Base-by-base conservation (phyloP, 495 filamentous ascomycete genomes). In the Aspergillus sparsus region DNA sequence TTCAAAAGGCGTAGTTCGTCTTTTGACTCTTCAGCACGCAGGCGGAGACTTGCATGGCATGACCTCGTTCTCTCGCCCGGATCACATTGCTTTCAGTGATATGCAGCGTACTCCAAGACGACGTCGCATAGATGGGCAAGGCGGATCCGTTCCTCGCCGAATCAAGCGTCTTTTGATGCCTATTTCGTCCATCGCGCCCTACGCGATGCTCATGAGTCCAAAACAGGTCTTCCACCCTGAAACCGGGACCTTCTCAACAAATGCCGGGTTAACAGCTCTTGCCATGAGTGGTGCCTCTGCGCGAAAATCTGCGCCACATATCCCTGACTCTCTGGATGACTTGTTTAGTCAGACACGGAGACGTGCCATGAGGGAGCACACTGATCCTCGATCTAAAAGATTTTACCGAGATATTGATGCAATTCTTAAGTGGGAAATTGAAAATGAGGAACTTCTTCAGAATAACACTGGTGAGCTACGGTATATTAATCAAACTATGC, bases 161-260 rank as follows among this genome's bases (percentile, higher is more conserved):
- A 61, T 67, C 62, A 63, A 61, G 53, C 68, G 66, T 1, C 46
- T 63, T 31, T 39, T 47, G 41, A 65, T 49, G 5, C 52, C 62
- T 13, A 62, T 77, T 8, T 70, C 71, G 15, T 52, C 58, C 34
- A 62, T 72, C 41, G 70, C 66, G 5, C 63, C 72, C 7, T 69
- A 73, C 66, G 65, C 72, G n/a, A 75, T 77, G 67, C 58, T 81
- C 41, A 82, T 82, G 75, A 73, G 79, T 55, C 75, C 81, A 7
- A 64, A 62, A 21, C 77, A 82, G 37, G 46, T 52, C 3, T 80
- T 81, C 62, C 68, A 82, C 53, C 16, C 65, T 2, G 45, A 52
- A 7, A 75, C 62, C 42, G 80, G 81, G 13, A 84, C 80, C 9
- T 84, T 82, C 60, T 71, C 71, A 6, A 77, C 76, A 11, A 55